phyloP scores from a whole-genome alignment of 768 basidiomycete species.

The Mrakia hoshinonis region DNA sequence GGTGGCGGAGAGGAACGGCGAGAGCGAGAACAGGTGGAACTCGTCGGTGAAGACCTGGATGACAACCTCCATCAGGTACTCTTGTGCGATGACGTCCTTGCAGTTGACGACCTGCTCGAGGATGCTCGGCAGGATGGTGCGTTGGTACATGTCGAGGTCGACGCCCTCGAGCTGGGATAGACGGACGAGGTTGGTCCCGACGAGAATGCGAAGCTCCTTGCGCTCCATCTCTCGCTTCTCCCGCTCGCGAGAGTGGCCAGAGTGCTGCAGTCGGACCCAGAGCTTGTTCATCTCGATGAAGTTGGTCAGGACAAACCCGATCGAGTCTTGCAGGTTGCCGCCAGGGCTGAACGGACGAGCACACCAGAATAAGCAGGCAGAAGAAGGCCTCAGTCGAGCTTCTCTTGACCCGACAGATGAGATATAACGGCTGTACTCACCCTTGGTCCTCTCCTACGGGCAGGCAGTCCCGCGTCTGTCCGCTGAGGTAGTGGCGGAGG shows the following conservation, averaged over 20 bases:
- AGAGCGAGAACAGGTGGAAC: constrained; percentile 92
- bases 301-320: constrained; percentile 89
- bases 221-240: constrained; percentile 97
- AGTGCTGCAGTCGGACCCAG: constrained; percentile 97
- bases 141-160: constrained; percentile 83
- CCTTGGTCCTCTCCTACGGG: constrained; percentile 76
- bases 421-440: too few species aligned
- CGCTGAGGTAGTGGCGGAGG: constrained; percentile 88
- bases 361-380: background rate
- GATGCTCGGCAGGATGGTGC: constrained; percentile 77
- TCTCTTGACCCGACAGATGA: too few species aligned
- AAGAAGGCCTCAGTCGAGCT: too few species aligned
- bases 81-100: constrained; percentile 97
- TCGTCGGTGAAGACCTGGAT: constrained; percentile 99
- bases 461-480: constrained; percentile 91
- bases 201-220: constrained; percentile 85
- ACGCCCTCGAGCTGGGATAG: constrained; percentile 93
- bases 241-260: constrained; percentile 91
- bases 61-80: constrained; percentile 98
- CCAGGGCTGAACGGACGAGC: constrained; percentile 51
- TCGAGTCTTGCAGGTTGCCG: constrained; percentile 91
- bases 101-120: constrained; percentile 96
- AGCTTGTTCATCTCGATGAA: constrained; percentile 99
- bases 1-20: constrained; percentile 89
- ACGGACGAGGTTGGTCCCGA: constrained; percentile 94